Base-by-base conservation (phyloP, 345 rosid species). In the Gossypium stocksii region DNA sequence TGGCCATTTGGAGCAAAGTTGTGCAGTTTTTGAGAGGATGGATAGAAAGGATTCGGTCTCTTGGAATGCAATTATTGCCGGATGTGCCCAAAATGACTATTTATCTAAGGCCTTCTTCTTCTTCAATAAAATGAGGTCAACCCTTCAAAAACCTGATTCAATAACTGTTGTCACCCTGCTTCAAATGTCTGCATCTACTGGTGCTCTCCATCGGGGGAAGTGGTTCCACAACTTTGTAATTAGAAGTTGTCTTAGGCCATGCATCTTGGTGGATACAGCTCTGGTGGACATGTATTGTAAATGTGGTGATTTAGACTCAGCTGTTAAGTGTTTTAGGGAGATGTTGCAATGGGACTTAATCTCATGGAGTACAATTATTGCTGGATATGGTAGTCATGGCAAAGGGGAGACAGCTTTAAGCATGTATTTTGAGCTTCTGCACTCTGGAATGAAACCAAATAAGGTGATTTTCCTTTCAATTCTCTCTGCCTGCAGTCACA, bases 31-130 rank as follows among this genome's bases (percentile, higher is more conserved):
- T 76, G 76, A 80, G 75, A 62, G 69, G 76, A 85, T 90, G 89
- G 78, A 74, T 54, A 66, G 67, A 61, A 87, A 78, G 82, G 90
- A 91, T 78, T 70, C 83, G 70, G 85, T 93, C 63, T 87, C 98
- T 2, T 91, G 98, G 98, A 93, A 93, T 78, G 93, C 98, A 23
- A 72, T 91, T 53, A 87, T 90, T 68, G 78, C 90, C 0, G 98
- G 93, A 59, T 84, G 83, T 86, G 90, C 88, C 25, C 90, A 87
- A 70, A 86, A 82, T 72, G 91, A 87, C 52, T 73, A 89, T 73
- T 78, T 89, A 76, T 51, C 71, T 12, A 77, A 84, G 59, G 87
- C 91, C 34, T 72, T 90, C 78, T 76, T 78, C 17, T 78, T 82
- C 65, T 90, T 93, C 74, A 77, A 54, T 57, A 81, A 83, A 74